A percentile compares a stretch with the other conserved stretches of the same genome.
phyloP scores from a whole-genome alignment of 148 eudicot genomes.

The Arbutus unedo region DNA sequence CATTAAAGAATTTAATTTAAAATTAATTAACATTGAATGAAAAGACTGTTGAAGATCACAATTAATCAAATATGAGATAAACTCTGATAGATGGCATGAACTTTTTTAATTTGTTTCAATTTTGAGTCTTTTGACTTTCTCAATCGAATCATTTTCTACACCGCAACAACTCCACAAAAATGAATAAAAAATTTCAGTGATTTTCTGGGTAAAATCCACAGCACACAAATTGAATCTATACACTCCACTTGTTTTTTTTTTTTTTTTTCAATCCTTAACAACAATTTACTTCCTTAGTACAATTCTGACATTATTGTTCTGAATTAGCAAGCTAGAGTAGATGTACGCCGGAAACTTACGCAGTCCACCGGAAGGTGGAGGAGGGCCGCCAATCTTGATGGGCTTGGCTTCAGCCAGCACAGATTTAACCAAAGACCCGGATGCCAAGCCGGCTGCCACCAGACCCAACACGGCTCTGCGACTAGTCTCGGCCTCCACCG shows the following conservation, averaged over 20 bases:
- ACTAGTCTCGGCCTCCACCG: slow-evolving; percentile 53
- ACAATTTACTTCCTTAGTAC: not conserved
- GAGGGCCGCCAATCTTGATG: slow-evolving; percentile 83
- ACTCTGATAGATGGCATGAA: too few species aligned
- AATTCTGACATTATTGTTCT: not conserved
- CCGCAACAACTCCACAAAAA: too few species aligned
- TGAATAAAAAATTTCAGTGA: too few species aligned
- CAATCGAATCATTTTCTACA: too few species aligned
- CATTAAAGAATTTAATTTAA: too few species aligned
- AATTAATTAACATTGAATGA: too few species aligned
- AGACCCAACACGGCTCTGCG: slow-evolving; percentile 80
- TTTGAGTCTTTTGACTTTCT: too few species aligned
- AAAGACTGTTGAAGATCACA: too few species aligned
- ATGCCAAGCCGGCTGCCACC: slow-evolving; percentile 68
- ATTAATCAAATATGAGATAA: too few species aligned
- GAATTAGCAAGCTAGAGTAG: not conserved
- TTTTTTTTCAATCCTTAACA: too few species aligned
- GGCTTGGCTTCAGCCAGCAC: slow-evolving; percentile 76
- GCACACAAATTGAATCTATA: not conserved
- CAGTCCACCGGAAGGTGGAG: slow-evolving; percentile 91
- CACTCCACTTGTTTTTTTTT: not conserved
- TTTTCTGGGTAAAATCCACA: too few species aligned
- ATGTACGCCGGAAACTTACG: slow-evolving; percentile 49
- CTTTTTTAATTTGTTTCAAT: too few species aligned
- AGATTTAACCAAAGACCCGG: slow-evolving; percentile 58